Evolutionary conservation across 2,329 filamentous ascomycete species (phyloP).

Genomic region (Allantophomopsis lycopodina): DNA sequence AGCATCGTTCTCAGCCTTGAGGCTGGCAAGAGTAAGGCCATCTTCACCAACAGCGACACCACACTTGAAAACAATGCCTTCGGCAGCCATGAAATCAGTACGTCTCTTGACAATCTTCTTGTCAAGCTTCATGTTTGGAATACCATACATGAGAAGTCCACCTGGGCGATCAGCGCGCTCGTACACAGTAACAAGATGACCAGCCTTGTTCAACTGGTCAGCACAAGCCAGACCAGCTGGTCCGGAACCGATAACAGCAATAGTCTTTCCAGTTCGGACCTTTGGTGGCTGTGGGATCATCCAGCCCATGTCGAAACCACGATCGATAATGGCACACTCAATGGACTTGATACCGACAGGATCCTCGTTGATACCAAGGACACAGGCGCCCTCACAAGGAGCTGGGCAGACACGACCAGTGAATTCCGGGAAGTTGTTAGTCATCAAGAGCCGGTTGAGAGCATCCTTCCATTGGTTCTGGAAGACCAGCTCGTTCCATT

Average conservation of each 20-base stretch:
- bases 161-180: slow-evolving; percentile 85
- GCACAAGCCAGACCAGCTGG: slow-evolving; percentile 82
- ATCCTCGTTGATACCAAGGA: slow-evolving; percentile 92
- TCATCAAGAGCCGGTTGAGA: slow-evolving; percentile 82
- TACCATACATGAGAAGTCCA: slow-evolving; percentile 94
- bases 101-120: slow-evolving; percentile 94
- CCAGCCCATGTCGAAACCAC: slow-evolving; percentile 96
- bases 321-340: slow-evolving; percentile 94
- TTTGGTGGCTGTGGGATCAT: slow-evolving; percentile 75
- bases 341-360: slow-evolving; percentile 98
- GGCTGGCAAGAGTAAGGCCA: slow-evolving; percentile 46
- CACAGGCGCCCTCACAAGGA: slow-evolving; percentile 91
- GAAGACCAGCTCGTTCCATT: slow-evolving; percentile 80
- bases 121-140: slow-evolving; percentile 99
- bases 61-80: slow-evolving; percentile 74
- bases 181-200: slow-evolving; percentile 79
- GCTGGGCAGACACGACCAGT: slow-evolving; percentile 94
- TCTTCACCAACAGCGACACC: slow-evolving; percentile 67
- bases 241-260: slow-evolving; percentile 84
- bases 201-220: slow-evolving; percentile 88
- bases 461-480: slow-evolving; percentile 79
- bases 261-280: slow-evolving; percentile 72
- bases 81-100: slow-evolving; percentile 85
- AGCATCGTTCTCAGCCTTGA: slow-evolving; percentile 64
- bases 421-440: slow-evolving; percentile 98